Percentiles rank a stretch among this genome's conserved stretches.
Conservation (phyloP, 768 basidiomycete genomes). For the Tylopilus sp. region DNA sequence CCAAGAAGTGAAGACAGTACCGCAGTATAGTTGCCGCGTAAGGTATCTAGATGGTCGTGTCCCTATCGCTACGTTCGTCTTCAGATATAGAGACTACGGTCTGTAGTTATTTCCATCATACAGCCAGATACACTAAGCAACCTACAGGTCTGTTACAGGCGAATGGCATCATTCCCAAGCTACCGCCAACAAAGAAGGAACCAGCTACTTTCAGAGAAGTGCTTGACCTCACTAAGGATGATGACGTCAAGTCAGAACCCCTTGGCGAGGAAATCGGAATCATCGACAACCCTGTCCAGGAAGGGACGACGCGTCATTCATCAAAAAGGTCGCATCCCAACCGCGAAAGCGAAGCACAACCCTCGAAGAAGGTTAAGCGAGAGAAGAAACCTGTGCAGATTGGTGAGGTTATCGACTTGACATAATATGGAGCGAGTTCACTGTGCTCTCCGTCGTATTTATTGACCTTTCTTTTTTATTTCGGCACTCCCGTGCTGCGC, state of each 20-base stretch:
- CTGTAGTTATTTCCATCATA: conserved; percentile 1
- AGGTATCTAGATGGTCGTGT: conserved; percentile 9
- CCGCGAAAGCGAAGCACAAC: conserved; percentile 3
- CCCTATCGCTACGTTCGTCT: conserved; percentile 26
- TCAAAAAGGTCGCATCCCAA: conserved; percentile 4
- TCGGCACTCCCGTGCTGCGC: not conserved
- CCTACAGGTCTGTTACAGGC: conserved; percentile 26
- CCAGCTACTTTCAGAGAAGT: conserved; percentile 6
- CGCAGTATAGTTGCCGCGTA: not conserved
- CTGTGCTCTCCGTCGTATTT: not conserved
- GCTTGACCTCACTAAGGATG: conserved; percentile 20
- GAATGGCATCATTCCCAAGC: conserved; percentile 24
- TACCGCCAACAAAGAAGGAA: conserved; percentile 1
- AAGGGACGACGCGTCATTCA: not conserved
- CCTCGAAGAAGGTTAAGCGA: conserved; percentile 26
- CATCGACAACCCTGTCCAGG: conserved; percentile 1
- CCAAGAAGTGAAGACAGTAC: conserved; percentile 4
- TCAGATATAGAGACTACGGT: conserved; percentile 31
- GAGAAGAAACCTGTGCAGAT: conserved; percentile 14
- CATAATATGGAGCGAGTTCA: conserved; percentile 13
- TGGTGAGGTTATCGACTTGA: conserved; percentile 32
- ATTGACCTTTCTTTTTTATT: not conserved
- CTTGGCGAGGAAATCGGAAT: conserved; percentile 6
- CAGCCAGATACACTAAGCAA: not conserved
- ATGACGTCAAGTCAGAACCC: conserved; percentile 10